Evolutionary conservation across 176 grass and related monocot genomes (phyloP).

Genomic region (Triticum dicoccoides): DNA sequence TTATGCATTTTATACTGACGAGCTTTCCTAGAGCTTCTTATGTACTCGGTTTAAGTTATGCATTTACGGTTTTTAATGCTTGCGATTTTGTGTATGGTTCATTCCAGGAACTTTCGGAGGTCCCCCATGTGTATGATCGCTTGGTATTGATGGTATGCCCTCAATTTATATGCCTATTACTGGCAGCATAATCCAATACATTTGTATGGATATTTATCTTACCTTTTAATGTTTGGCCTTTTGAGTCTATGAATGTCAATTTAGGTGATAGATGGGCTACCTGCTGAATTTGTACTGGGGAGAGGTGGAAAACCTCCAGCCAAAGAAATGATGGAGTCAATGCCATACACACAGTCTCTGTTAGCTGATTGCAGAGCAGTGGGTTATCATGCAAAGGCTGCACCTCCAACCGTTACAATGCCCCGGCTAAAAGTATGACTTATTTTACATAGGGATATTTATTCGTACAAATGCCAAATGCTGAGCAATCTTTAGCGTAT

Average conservation of each 20-base stretch:
- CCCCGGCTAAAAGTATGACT: conserved; percentile 80
- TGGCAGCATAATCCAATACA: not conserved
- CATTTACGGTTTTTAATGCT: not conserved
- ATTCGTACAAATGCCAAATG: not conserved
- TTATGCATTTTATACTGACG: not conserved
- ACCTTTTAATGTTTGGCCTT: not conserved
- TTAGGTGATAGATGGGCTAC: conserved; percentile 94
- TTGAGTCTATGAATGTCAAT: conserved; percentile 52
- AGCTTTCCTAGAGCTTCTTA: not conserved
- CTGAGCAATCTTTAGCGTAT: not conserved
- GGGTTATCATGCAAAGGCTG: conserved; percentile 96
- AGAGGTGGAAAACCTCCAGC: conserved; percentile 57
- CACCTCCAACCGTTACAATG: conserved; percentile 92
- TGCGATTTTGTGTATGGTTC: conserved; percentile 9
- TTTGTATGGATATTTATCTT: not conserved
- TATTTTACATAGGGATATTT: not conserved
- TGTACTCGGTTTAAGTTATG: not conserved
- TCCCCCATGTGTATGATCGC: conserved; percentile 66
- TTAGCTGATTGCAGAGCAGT: conserved; percentile 57
- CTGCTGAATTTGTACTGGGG: conserved; percentile 89
- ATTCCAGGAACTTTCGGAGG: conserved; percentile 60
- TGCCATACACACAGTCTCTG: conserved; percentile 86
- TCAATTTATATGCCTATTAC: conserved; percentile 13
- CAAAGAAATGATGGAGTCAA: conserved; percentile 64
- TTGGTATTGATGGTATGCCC: conserved; percentile 83